Evolutionary conservation across 2,329 filamentous ascomycete genomes (phyloP), one percentile per base, ranked within the genome.

Genomic region (Penicillium sp.): DNA sequence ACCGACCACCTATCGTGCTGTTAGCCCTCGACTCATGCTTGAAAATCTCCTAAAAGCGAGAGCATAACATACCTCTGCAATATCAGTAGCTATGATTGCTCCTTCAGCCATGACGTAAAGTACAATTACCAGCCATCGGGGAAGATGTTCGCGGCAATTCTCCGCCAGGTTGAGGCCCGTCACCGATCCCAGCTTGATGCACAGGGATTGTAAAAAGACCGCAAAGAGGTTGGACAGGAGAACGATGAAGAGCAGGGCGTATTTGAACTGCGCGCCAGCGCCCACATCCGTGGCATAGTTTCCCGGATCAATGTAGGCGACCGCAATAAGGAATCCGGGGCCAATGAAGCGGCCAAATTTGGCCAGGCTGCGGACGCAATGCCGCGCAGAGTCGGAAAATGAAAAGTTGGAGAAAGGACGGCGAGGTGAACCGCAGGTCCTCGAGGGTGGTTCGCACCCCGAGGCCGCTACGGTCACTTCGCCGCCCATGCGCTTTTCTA

Each of bases 51-150:
- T 39, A n/a, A 14, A 37, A 10, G 37, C 3, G 8, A 38, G 43
- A n/a, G 8, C 7, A 11, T n/a, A 12, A 56, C 75, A 64, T 67
- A 84, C 84, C 75, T 90, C 88, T 58, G 88, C 88, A 63, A 90
- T 86, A 71, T 90, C 88, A 0, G 88, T 90, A 0, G 88, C 88
- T 55, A 90, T 86, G 58, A 90, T 90, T 60, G 88, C 87, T 4
- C 82, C 76, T 72, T 90, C 88, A 1, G 87, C 84, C 63, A 90
- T 77, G 20, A 81, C 72, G 67, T 90, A 90, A 3, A 90, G 77
- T 17, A 80, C 69, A 47, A 83, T 81, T 62, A 87, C 88, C 57
- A 90, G 70, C 88, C 88, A 90, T 64, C 78, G 78, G 1, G 88
- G 88, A 14, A 90, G 79, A 70, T 88, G 87, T 8, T 82, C 85